Evolutionary conservation across 495 filamentous ascomycete species (phyloP), one percentile per base, ranked within the genome.

Genomic region (Podospora fimiseda): DNA sequence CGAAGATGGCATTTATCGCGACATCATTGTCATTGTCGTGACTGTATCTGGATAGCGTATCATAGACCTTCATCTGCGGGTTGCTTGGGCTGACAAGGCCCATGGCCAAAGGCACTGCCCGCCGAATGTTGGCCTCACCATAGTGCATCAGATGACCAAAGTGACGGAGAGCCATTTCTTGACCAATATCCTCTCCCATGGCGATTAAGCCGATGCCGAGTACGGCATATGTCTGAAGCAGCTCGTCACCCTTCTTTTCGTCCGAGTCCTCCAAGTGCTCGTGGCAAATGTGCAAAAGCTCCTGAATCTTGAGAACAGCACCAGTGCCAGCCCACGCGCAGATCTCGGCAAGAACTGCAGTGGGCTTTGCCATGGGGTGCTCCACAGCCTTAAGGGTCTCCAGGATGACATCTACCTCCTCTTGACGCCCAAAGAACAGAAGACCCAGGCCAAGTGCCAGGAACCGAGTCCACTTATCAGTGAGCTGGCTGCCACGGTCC

Each of bases 81-180:
- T 97, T 99, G 74, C 89, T 94, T 21, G 93, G 90, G 71, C 87
- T 93, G 62, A 99, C 82, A 47, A 99, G 78, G 60, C 88, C 93
- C 90, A 99, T 94, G 16, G 93, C 93, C n/a, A 99, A 77, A 18
- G 93, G 93, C 18, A 99, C 94, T 22, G 90, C 91, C 60, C 89
- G 90, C 22, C 93, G 88, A 60, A 99, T 99, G 66, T 97, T 96
- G 64, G 89, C 78, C 59, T 96, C 93, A 45, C 94, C 92, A 61
- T 99, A 99, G 73, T 99, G 93, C 93, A 99, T 99, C 33, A 99
- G 77, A 66, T 99, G 93, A 46, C 91, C 93, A 62, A 99, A 97
- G 60, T 95, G 91, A 39, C 93, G 84, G 20, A 99, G 79, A 43
- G 96, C 90, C 93, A 99, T 99, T 60, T 99, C 93, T 67, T 97